phyloP scores from a whole-genome alignment of 208 protist genomes.

The Trypanosoma rangeli region DNA sequence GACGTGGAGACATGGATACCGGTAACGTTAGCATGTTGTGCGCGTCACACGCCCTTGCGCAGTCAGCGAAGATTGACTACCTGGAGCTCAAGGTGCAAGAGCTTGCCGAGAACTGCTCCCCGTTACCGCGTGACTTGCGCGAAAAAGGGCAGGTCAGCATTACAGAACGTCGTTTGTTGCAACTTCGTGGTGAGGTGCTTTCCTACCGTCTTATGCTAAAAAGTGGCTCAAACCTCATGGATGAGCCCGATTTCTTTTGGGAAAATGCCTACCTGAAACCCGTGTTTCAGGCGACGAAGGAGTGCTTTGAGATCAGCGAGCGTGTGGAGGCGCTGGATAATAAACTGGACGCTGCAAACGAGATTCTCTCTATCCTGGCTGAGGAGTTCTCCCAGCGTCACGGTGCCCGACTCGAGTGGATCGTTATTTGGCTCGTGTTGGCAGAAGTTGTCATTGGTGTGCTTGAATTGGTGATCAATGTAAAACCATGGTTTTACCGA shows the following conservation, averaged over 20 bases:
- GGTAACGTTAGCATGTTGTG: constrained; percentile 68
- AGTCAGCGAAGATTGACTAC: constrained; percentile 85
- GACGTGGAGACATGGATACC: constrained; percentile 54
- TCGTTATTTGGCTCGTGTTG: constrained; percentile 84
- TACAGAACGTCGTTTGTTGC: constrained; percentile 60
- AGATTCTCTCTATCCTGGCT: constrained; percentile 76
- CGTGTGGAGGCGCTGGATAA: constrained; percentile 74
- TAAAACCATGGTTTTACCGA: constrained; percentile 50
- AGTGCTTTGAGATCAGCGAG: constrained; percentile 64
- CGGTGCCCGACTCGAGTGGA: constrained; percentile 77
- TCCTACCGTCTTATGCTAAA: constrained; percentile 80
- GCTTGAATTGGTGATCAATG: constrained; percentile 58
- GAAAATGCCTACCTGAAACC: constrained; percentile 80
- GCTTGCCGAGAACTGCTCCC: constrained; percentile 64
- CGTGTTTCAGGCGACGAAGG: constrained; percentile 76
- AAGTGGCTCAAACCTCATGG: constrained; percentile 75
- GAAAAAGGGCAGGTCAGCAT: constrained; percentile 64
- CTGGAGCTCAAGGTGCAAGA: constrained; percentile 75
- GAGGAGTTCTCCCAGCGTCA: constrained; percentile 79
- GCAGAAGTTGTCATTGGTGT: constrained; percentile 82
- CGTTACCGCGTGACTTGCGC: constrained; percentile 61
- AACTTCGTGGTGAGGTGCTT: constrained; percentile 71
- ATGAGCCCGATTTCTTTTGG: constrained; percentile 85
- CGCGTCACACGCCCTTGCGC: constrained; percentile 67
- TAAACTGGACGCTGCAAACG: constrained; percentile 74